Evolutionary conservation across 2,329 filamentous ascomycete species (phyloP).

Genomic region (Ilyonectria robusta): DNA sequence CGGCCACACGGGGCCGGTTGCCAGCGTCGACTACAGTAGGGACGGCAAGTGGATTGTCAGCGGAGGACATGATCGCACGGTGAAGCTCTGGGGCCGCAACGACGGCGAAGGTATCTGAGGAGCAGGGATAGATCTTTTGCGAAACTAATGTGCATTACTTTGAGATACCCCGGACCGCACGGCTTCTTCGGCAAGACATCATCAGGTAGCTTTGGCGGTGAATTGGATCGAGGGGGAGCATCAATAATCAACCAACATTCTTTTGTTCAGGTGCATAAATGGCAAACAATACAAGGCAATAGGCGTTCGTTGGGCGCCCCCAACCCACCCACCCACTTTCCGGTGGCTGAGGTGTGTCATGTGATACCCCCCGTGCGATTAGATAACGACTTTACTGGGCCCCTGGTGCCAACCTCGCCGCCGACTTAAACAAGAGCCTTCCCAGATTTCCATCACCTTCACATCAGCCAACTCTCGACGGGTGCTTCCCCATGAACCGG

Average conservation of each 20-base stretch:
- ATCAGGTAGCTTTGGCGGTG: slow-evolving; percentile 8
- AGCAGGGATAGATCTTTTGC: slow-evolving; percentile 28
- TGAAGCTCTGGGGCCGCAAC: slow-evolving; percentile 96
- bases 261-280: neutral
- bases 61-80: slow-evolving; percentile 92
- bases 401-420: slow-evolving; percentile 44
- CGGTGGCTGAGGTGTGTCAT: slow-evolving; percentile 34
- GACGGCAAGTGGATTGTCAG: slow-evolving; percentile 95
- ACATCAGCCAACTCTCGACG: slow-evolving; percentile 16
- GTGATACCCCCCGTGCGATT: slow-evolving; percentile 42
- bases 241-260: neutral
- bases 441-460: slow-evolving; percentile 32
- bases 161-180: slow-evolving; percentile 46
- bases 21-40: slow-evolving; percentile 88
- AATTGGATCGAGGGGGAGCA: neutral
- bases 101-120: slow-evolving; percentile 71
- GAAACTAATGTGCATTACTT: slow-evolving; percentile 36
- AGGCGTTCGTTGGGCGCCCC: slow-evolving; percentile 5
- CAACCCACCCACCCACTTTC: slow-evolving; percentile 18
- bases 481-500: slow-evolving; percentile 44
- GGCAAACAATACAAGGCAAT: slow-evolving; percentile 2
- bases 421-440: slow-evolving; percentile 23
- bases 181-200: slow-evolving; percentile 24
- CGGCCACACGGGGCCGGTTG: slow-evolving; percentile 92
- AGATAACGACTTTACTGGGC: slow-evolving; percentile 42